These are phyloP conservation scores for Dendryphion nanum DNA, from an alignment of 2,329 filamentous ascomycete genomes.

Conservation along the genomic window DNA sequence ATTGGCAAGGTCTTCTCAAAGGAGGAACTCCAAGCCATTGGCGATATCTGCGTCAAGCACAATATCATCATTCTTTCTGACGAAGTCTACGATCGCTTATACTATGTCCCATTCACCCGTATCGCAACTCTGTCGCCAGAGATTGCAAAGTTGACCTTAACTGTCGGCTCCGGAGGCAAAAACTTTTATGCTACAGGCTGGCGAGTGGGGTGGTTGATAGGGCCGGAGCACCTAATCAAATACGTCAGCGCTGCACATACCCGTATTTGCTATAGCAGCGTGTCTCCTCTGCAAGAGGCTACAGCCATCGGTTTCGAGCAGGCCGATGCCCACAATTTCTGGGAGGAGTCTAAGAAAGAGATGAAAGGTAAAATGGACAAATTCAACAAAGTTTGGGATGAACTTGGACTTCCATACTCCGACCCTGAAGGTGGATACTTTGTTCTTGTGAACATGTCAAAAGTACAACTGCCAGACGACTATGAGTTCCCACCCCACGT, in stretches of 20 bases:
- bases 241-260: slow-evolving; percentile 92
- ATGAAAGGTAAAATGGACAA: slow-evolving; percentile 87
- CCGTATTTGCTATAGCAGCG: slow-evolving; percentile 91
- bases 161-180: slow-evolving; percentile 94
- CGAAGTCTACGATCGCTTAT: slow-evolving; percentile 84
- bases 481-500: slow-evolving; percentile 92
- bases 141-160: slow-evolving; percentile 82
- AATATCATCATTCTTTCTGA: slow-evolving; percentile 81
- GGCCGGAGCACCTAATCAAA: slow-evolving; percentile 82
- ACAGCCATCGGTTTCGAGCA: slow-evolving; percentile 91
- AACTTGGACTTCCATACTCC: slow-evolving; percentile 63
- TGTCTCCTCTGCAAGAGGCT: slow-evolving; percentile 91
- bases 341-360: slow-evolving; percentile 76
- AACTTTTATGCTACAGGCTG: slow-evolving; percentile 98
- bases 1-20: slow-evolving; percentile 92
- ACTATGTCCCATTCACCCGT: slow-evolving; percentile 92
- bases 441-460: slow-evolving; percentile 88
- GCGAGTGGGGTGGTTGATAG: slow-evolving; percentile 94
- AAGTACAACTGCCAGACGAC: slow-evolving; percentile 76
- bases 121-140: slow-evolving; percentile 89
- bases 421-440: slow-evolving; percentile 98
- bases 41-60: slow-evolving; percentile 85
- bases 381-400: slow-evolving; percentile 68
- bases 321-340: slow-evolving; percentile 82
- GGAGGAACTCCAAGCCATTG: slow-evolving; percentile 80